Evolutionary conservation across 2,329 filamentous ascomycete species (phyloP).

Genomic region (Cucurbitaria berberidis): DNA sequence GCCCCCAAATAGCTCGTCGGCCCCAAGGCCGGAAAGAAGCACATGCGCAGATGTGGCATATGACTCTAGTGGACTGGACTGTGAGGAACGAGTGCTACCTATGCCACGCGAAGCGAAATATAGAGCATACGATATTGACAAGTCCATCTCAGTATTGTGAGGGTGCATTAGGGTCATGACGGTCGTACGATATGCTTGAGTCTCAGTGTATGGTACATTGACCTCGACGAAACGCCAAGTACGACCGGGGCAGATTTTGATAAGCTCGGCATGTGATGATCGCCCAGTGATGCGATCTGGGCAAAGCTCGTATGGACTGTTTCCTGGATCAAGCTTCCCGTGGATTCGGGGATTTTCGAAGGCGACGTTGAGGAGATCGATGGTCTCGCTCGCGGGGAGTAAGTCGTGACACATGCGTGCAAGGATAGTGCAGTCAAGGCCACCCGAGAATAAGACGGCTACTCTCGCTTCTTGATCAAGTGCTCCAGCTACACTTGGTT

Average conservation of each 20-base stretch:
- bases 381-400: conserved; percentile 68
- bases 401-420: conserved; percentile 81
- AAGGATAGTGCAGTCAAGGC: conserved; percentile 88
- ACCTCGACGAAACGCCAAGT: conserved; percentile 85
- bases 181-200: conserved; percentile 68
- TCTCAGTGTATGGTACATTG: conserved; percentile 81
- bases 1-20: conserved; percentile 94
- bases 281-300: conserved; percentile 90
- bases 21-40: conserved; percentile 88
- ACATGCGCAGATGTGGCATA: conserved; percentile 79
- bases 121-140: conserved; percentile 91
- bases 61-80: conserved; percentile 36
- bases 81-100: conserved; percentile 52
- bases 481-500: neutral
- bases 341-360: conserved; percentile 87
- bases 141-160: conserved; percentile 98
- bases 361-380: conserved; percentile 93
- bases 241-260: conserved; percentile 69
- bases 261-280: conserved; percentile 77
- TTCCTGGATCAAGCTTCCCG: conserved; percentile 35
- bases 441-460: conserved; percentile 90
- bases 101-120: conserved; percentile 88
- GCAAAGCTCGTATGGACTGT: conserved; percentile 75
- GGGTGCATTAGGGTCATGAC: conserved; percentile 84
- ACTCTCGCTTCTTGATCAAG: conserved; percentile 57